Conservation (phyloP, 345 rosid species). For the Hibiscus syriacus region DNA sequence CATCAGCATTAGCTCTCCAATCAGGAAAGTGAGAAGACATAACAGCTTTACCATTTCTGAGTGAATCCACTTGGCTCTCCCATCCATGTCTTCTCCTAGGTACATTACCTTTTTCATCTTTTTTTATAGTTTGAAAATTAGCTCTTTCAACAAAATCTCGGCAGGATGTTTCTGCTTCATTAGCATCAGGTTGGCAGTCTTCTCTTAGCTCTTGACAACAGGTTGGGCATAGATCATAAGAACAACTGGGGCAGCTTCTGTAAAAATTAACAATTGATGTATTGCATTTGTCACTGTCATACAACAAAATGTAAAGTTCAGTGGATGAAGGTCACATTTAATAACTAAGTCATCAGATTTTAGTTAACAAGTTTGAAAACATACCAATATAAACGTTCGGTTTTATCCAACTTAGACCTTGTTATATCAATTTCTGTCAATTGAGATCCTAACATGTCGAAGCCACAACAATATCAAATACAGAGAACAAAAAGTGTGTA, state of each 20-base stretch:
- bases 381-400: slow-evolving; percentile 48
- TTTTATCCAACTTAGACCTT: slow-evolving; percentile 27
- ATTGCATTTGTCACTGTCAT: slow-evolving; percentile 44
- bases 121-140: slow-evolving; percentile 13
- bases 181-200: slow-evolving; percentile 14
- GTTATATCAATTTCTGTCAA: slow-evolving; percentile 26
- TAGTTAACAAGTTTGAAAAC: slow-evolving; percentile 10
- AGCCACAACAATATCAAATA: slow-evolving; percentile 16
- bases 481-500: background rate
- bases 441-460: slow-evolving; percentile 8
- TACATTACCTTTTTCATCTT: slow-evolving; percentile 8
- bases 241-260: slow-evolving; percentile 41
- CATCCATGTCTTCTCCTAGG: slow-evolving; percentile 2
- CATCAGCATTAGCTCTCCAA: slow-evolving; percentile 40
- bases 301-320: slow-evolving; percentile 1
- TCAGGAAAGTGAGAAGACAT: slow-evolving; percentile 1
- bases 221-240: slow-evolving; percentile 47
- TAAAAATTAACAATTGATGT: slow-evolving; percentile 45
- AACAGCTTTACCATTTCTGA: background rate
- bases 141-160: slow-evolving; percentile 18
- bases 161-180: slow-evolving; percentile 15
- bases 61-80: slow-evolving; percentile 2
- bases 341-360: background rate
- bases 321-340: background rate
- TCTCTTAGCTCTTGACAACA: slow-evolving; percentile 43